Evolutionary conservation across 1,284 basidiomycete species (phyloP).

Genomic region (Neonothopanus nambi): DNA sequence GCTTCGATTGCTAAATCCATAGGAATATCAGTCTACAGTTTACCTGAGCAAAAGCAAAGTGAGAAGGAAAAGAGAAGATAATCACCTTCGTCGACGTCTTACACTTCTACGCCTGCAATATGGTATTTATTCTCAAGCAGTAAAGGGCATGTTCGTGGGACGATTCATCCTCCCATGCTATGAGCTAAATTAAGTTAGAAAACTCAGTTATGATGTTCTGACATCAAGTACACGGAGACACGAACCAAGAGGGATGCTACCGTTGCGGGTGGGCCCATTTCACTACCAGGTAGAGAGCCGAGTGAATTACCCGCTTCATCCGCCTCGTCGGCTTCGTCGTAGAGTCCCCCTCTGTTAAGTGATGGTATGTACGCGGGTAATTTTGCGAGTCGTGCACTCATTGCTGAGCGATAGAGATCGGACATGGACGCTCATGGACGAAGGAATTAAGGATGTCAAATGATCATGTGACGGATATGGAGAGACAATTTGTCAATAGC

Average conservation of each 20-base stretch:
- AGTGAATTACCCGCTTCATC: slow-evolving; percentile 64
- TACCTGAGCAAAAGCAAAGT: not conserved
- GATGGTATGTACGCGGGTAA: slow-evolving; percentile 53
- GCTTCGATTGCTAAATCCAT: slow-evolving; percentile 92
- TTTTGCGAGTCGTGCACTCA: slow-evolving; percentile 67
- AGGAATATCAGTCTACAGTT: no score
- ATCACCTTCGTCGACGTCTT: slow-evolving; percentile 95
- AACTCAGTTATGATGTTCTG: no score
- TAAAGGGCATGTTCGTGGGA: slow-evolving; percentile 67
- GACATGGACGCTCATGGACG: no score
- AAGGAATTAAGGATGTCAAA: no score
- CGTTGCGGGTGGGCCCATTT: slow-evolving; percentile 62
- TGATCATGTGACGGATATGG: no score
- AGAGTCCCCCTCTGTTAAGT: not conserved
- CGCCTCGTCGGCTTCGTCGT: slow-evolving; percentile 51
- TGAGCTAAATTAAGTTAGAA: slow-evolving; percentile 65
- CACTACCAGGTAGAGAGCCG: slow-evolving; percentile 56
- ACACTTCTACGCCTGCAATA: slow-evolving; percentile 81
- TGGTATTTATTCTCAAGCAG: slow-evolving; percentile 71
- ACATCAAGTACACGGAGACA: slow-evolving; percentile 17
- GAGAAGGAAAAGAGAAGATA: not conserved
- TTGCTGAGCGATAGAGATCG: slow-evolving; percentile 65
- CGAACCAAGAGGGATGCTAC: slow-evolving; percentile 77
- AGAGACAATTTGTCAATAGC: no score
- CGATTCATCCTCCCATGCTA: slow-evolving; percentile 90